Evolutionary conservation across 208 protist species (phyloP), one percentile per base, ranked within the genome.

Genomic region (Porcisia hertigi): DNA sequence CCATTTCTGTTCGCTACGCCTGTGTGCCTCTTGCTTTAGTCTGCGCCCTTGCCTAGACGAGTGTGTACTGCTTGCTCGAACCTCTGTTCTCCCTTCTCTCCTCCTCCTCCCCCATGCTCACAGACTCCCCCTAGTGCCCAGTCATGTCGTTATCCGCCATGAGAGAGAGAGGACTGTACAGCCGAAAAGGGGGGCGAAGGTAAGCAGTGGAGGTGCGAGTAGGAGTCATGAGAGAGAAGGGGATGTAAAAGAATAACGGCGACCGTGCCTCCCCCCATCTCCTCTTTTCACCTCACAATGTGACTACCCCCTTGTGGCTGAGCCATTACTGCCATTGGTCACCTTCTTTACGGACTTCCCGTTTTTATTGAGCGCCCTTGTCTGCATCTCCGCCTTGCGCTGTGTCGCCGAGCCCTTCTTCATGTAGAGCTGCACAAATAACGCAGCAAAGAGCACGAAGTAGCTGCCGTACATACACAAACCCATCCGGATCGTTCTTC

Each of bases 401-500:
- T 75, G 79, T 20, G 71, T 23, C 16, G 34, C 30, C 16, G 52
- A 58, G 1, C 83, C 73, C 43, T 82, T 84, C 41, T 52, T 84
- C 63, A 84, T 36, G 66, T 88, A 91, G 16, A 83, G 73, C 43
- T 84, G 62, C 0, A 66, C 70, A 66, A 96, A 96, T n/a, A 98
- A 83, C 36, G 84, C 75, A 5, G 73, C 73, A 75, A 98, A 98
- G 64, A 98, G 90, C 5, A 92, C 67, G 65, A 92, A 93, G 82
- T 98, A 98, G 16, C 80, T 87, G 66, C 83, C 81, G 84, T 98
- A 98, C 95, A 98, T 98, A 57, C 76, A 65, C 18, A 97, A 36
- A 16, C 94, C 93, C 60, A 93, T 75, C 74, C 90, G 67, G 76
- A 80, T 65, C 36, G 71, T 82, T 39, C 81, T 79, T 63, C 83